Evolutionary conservation across 176 grass and related monocot species (phyloP), one percentile per base, ranked within the genome.

Genomic region (Oryza longistaminata): DNA sequence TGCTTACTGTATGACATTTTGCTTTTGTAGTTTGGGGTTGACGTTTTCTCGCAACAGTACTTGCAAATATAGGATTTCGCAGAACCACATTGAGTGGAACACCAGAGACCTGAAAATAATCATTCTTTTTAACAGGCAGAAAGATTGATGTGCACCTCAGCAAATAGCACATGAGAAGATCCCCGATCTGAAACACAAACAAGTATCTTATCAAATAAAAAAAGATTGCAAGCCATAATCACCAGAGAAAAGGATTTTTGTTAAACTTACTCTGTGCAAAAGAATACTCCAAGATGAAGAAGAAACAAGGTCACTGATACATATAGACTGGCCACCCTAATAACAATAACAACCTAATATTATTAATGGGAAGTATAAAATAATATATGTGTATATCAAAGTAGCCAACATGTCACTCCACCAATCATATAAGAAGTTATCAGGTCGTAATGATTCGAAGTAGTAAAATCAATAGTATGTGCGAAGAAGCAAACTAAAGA

Each of bases 161-260:
- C 55, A 90, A 67, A 78, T 86, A 90, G 83, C 83, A 90, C 88
- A 90, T 90, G 53, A 86, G 79, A 44, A 90, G 68, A 86, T 90
- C 88, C 24, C 88, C 88, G 55, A 90, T 82, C 88, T 90, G 73
- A 70, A 90, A 82, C 7, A 78, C 0, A 72, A 24, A 24, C 19
- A 86, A 68, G 8, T 35, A 12, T 78, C 55, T 77, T 73, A 50
- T 82, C 53, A 90, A 76, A 14, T 1, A 77, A 86, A 66, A 55
- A 55, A 55, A 35, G 0, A 53, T 22, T 48, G 9, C 33, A 67
- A 71, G 24, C 17, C 24, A 81, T 26, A 67, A 42, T 45, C 31
- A 67, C 35, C 42, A 66, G 22, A 64, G 9, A 14, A 66, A 71
- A 69, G 40, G 11, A 55, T 42, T 19, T 52, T 3, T 2, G 34